Base-by-base conservation (phyloP, 2,329 filamentous ascomycete genomes). In the Exophiala calicioides region DNA sequence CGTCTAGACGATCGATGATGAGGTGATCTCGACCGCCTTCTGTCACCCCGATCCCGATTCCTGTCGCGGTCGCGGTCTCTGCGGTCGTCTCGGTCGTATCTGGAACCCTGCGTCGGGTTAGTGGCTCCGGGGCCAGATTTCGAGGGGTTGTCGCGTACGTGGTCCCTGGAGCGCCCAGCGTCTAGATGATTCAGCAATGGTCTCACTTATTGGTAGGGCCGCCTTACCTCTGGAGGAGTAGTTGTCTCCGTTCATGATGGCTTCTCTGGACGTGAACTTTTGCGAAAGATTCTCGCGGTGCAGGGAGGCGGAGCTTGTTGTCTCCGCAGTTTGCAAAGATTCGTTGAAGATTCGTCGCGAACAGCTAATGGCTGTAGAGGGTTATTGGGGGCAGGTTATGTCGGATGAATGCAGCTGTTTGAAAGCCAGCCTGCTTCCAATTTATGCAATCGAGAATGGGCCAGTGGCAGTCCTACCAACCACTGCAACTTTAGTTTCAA, bases 1-100 rank as follows among this genome's bases (percentile, higher is more conserved):
- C 86, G 86, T 47, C 75, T 69, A 54, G 84, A 76, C 47, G 84
- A 79, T 57, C 81, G 78, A 63, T 88, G 83, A 60, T 86, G 84
- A 47, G 90, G 90, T 13, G 91, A 97, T 65, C 91, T 84, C 52
- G 90, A 95, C 56, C 91, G 86, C 70, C 90, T 80, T 62, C 85
- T 78, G 55, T 77, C 66, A 27, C 62, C 60, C 15, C 58, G 52
- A 55, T 65, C 67, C 45, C 65, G 57, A 37, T 68, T 71, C 57
- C 68, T 64, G 40, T 74, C 72, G 55, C 73, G 62, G 47, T 78
- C 75, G 44, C 67, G 63, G 55, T 72, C 63, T 44, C 61, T 49
- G 34, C 69, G 61, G 34, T 69, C 67, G 35, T 72, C 69, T 51
- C 71, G 65, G 48, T 74, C 71, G 56, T 72, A 74, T 60, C 77